These are phyloP conservation scores for Pseudoscleropodium purum DNA, from an alignment of 225 moss, liverwort and hornwort genomes.

Conservation along the genomic window DNA sequence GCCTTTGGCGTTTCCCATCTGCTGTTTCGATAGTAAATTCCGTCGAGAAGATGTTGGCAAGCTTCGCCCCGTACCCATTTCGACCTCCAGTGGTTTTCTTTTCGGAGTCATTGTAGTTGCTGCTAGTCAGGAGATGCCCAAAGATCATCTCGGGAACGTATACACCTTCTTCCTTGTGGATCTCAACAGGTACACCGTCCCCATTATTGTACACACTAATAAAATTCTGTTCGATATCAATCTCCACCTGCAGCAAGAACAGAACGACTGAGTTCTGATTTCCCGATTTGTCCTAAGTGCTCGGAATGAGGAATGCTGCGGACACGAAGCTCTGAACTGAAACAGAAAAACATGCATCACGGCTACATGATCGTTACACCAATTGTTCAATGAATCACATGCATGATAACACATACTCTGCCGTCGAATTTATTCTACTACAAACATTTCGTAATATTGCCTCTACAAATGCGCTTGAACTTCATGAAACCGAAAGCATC, in stretches of 20 bases:
- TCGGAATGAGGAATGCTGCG: not conserved
- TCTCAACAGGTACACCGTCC: constrained; percentile 80
- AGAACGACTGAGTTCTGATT: not conserved
- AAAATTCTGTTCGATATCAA: constrained; percentile 50
- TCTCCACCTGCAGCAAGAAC: constrained; percentile 44
- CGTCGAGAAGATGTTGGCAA: constrained; percentile 96
- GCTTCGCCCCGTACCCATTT: constrained; percentile 93
- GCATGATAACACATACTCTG: not conserved
- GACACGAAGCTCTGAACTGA: not conserved
- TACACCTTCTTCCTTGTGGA: constrained; percentile 84
- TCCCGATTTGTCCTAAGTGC: not conserved
- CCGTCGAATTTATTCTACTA: not conserved
- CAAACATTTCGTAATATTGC: not conserved
- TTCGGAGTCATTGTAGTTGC: constrained; percentile 92
- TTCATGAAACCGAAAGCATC: not conserved
- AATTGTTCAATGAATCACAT: not conserved
- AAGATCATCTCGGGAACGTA: constrained; percentile 99
- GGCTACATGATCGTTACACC: not conserved
- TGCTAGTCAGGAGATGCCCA: constrained; percentile 89
- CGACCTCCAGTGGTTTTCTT: constrained; percentile 97
- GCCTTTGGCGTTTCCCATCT: constrained; percentile 69
- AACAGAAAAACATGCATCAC: not conserved
- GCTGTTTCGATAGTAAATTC: constrained; percentile 93
- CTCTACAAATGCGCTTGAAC: not conserved
- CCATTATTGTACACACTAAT: constrained; percentile 92